Evolutionary conservation across 495 filamentous ascomycete species (phyloP), one percentile per base, ranked within the genome.

Genomic region (Annulohypoxylon nitens): DNA sequence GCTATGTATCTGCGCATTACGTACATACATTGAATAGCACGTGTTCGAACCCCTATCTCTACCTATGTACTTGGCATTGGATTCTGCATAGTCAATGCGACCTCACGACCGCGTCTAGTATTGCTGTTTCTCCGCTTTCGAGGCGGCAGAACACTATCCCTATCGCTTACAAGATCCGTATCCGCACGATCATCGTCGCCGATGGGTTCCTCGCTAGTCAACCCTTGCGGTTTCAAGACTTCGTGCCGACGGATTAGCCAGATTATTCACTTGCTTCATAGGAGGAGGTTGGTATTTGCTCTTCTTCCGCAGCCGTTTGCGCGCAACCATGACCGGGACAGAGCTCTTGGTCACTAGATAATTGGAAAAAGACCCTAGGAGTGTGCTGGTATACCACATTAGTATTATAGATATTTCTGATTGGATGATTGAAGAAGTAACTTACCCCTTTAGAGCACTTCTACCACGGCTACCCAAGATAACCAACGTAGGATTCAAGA

Each of bases 331-430:
- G 30, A 97, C 94, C 0, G 96, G 96, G n/a, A 97, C 94, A 6
- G 93, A 97, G 59, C 92, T 95, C 82, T 98, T 97, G 48, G 93
- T 95, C 26, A 99, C 93, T 10, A 99, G 87, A 78, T 99, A 99
- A 78, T 97, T 98, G 62, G 93, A 95, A 80, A 99, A 98, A 2
- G 94, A 97, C 16, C 96, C 96, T 16, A 98, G 87, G 34, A 99
- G 76, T 16, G 77, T 79, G 39, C 77, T 79, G 41, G 53, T 5
- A 61, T 58, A 5, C 9, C 36, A 18, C 25, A 30, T 75, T 69
- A 75, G 73, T 33, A 9, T 34, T 39, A 4, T 36, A 16, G 18
- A 8, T 2, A 57, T 8, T 3, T 5, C 10, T 18, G 5, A 11
- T 37, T 61, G 26, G 41, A 25, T 8, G n/a, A 10, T 30, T 25